A percentile compares a stretch with the other conserved stretches of the same genome.
Evolutionary conservation across 2,329 filamentous ascomycete genomes (phyloP).

Genomic region (Aspergillus pseudoviridinutans): DNA sequence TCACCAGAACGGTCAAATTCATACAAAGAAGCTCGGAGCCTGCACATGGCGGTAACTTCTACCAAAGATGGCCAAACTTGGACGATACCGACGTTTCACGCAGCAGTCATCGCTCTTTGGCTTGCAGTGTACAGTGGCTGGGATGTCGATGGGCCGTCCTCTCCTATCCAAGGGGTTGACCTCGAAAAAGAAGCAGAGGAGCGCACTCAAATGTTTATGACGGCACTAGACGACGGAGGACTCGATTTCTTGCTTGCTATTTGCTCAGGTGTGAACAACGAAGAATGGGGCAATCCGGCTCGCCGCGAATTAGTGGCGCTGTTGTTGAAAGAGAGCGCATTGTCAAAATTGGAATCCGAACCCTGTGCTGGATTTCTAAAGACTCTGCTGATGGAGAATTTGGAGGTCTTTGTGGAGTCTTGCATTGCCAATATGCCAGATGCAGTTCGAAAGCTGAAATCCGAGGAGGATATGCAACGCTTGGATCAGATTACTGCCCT

Average conservation of each 20-base stretch:
- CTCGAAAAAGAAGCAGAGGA: slow-evolving; percentile 64
- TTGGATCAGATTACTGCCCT: slow-evolving; percentile 44
- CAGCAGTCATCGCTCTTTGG: slow-evolving; percentile 80
- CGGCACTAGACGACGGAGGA: slow-evolving; percentile 79
- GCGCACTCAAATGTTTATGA: slow-evolving; percentile 68
- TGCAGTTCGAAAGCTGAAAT: slow-evolving; percentile 76
- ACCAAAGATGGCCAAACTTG: slow-evolving; percentile 66
- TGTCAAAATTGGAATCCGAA: slow-evolving; percentile 63
- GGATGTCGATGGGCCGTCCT: slow-evolving; percentile 68
- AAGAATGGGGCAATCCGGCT: slow-evolving; percentile 84
- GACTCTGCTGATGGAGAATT: slow-evolving; percentile 67
- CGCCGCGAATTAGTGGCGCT: slow-evolving; percentile 77
- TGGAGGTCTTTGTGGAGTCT: slow-evolving; percentile 84
- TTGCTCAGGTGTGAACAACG: slow-evolving; percentile 72
- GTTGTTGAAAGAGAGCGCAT: slow-evolving; percentile 73
- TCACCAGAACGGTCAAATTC: slow-evolving; percentile 68
- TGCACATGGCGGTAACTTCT: slow-evolving; percentile 66
- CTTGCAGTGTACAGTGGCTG: slow-evolving; percentile 88
- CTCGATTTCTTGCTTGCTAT: slow-evolving; percentile 88
- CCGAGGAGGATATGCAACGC: slow-evolving; percentile 81
- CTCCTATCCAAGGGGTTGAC: slow-evolving; percentile 59
- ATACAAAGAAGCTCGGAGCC: slow-evolving; percentile 63
- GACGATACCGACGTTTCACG: slow-evolving; percentile 70
- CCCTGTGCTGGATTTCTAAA: slow-evolving; percentile 71
- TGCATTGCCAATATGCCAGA: slow-evolving; percentile 96